phyloP scores from a whole-genome alignment of 1,284 basidiomycete genomes.

The Fomes fomentarius region DNA sequence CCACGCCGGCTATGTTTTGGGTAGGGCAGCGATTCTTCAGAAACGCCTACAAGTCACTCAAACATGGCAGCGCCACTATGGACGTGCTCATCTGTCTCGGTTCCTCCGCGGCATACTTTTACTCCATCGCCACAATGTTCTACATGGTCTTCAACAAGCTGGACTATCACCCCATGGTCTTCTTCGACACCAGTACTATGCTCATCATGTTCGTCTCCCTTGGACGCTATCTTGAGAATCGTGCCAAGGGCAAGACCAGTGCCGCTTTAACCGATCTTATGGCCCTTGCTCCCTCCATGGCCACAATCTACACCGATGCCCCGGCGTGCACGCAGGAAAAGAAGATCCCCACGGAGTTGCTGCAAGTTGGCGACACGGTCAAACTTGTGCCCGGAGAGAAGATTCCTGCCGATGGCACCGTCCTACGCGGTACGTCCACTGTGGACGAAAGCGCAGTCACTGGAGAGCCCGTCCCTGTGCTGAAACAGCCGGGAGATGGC shows the following conservation, averaged over 20 bases:
- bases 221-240: constrained; percentile 94
- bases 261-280: constrained; percentile 96
- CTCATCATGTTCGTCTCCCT: constrained; percentile 96
- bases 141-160: constrained; percentile 69
- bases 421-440: constrained; percentile 83
- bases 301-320: constrained; percentile 90
- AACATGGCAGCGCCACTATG: constrained; percentile 92
- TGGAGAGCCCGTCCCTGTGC: constrained; percentile 91
- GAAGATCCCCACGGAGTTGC: constrained; percentile 91
- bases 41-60: constrained; percentile 89
- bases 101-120: constrained; percentile 92
- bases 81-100: constrained; percentile 97
- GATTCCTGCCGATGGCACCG: constrained; percentile 93
- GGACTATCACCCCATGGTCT: constrained; percentile 82
- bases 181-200: constrained; percentile 99
- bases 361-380: constrained; percentile 93
- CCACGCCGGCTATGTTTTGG: constrained; percentile 94
- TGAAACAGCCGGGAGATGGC: constrained; percentile 80
- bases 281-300: constrained; percentile 92
- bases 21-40: constrained; percentile 88
- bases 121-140: constrained; percentile 80
- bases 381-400: constrained; percentile 97
- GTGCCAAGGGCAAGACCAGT: constrained; percentile 96
- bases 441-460: constrained; percentile 98
- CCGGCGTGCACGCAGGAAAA: constrained; percentile 83